Evolutionary conservation across 257 asterid genomes (phyloP).

Genomic region (Echium plantagineum): DNA sequence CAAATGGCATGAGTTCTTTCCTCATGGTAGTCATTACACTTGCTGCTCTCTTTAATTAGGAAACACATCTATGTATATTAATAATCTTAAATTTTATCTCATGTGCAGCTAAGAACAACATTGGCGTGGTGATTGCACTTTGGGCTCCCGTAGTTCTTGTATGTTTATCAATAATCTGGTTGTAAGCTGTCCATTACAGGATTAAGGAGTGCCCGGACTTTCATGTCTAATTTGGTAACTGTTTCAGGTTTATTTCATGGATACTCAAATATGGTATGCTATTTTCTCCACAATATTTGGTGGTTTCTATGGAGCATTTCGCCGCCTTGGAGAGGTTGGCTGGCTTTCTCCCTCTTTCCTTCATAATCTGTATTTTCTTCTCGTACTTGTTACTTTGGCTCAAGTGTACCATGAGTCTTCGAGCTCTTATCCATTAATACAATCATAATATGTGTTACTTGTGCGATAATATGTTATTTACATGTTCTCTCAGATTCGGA

Average conservation of each 20-base stretch:
- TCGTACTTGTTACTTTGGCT: not conserved
- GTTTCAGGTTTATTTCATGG: constrained; percentile 92
- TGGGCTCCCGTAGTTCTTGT: constrained; percentile 74
- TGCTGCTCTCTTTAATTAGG: constrained; percentile 1
- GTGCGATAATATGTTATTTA: constrained; percentile 10
- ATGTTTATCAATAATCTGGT: constrained; percentile 14
- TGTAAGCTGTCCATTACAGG: constrained; percentile 4
- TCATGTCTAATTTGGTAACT: constrained; percentile 13
- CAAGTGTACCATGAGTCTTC: not conserved
- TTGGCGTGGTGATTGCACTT: constrained; percentile 87
- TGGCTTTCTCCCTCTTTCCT: constrained; percentile 1
- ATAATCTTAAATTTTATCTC: not conserved
- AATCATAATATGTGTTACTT: too few relatives aligned
- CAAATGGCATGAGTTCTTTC: constrained; percentile 95
- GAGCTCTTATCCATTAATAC: too few relatives aligned
- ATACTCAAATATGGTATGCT: constrained; percentile 97
- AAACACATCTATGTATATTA: constrained; percentile 3
- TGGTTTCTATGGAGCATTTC: constrained; percentile 96
- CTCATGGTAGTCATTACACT: constrained; percentile 48
- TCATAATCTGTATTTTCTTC: not conserved
- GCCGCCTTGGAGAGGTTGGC: constrained; percentile 96
- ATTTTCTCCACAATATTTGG: constrained; percentile 97
- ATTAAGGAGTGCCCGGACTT: not conserved
- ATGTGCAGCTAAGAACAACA: constrained; percentile 64
- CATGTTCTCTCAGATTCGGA: constrained; percentile 60